Percentiles rank a stretch among this genome's conserved stretches.
Evolutionary conservation across 352 stramenopile genomes (phyloP).

Genomic region (Phytophthora citricola): DNA sequence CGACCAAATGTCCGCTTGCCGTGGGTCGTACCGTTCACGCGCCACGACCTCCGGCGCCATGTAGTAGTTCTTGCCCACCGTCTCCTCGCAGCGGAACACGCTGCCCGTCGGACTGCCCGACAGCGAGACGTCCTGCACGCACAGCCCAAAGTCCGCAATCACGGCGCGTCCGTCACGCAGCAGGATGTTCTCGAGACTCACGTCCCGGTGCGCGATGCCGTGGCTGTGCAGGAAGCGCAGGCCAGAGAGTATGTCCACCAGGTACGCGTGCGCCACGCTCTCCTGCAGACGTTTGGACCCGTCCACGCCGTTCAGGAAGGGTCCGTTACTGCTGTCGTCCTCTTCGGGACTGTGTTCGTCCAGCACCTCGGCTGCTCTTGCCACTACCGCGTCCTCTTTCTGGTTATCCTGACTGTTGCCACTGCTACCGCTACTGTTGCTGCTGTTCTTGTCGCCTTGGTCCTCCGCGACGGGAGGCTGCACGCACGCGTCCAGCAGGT

Average conservation of each 20-base stretch:
- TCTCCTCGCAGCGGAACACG: constrained; percentile 58
- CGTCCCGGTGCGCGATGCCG: constrained; percentile 92
- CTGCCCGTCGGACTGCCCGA: background rate
- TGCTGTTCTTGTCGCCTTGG: constrained; percentile 6
- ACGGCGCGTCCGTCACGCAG: constrained; percentile 68
- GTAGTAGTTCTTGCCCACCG: constrained; percentile 95
- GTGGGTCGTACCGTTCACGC: constrained; percentile 91
- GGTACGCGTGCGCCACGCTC: constrained; percentile 52
- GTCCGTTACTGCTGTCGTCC: constrained; percentile 2
- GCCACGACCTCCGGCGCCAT: constrained; percentile 96
- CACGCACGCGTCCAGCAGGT: constrained; percentile 72
- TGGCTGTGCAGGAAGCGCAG: constrained; percentile 70
- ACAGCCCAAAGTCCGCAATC: constrained; percentile 79
- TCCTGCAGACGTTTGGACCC: constrained; percentile 53
- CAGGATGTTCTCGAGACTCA: constrained; percentile 98
- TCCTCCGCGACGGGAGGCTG: constrained; percentile 8
- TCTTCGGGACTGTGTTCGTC: constrained; percentile 13
- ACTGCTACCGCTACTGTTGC: constrained; percentile 5
- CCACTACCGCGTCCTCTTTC: constrained; percentile 8
- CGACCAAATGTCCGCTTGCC: constrained; percentile 93
- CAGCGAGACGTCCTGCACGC: constrained; percentile 48
- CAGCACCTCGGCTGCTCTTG: background rate
- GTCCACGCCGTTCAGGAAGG: constrained; percentile 29
- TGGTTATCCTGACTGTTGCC: constrained; percentile 12
- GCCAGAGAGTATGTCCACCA: constrained; percentile 74